These are phyloP conservation scores for Sporothrix pseudoabietina DNA, from an alignment of 2,329 filamentous ascomycete genomes.

Conservation along the genomic window DNA sequence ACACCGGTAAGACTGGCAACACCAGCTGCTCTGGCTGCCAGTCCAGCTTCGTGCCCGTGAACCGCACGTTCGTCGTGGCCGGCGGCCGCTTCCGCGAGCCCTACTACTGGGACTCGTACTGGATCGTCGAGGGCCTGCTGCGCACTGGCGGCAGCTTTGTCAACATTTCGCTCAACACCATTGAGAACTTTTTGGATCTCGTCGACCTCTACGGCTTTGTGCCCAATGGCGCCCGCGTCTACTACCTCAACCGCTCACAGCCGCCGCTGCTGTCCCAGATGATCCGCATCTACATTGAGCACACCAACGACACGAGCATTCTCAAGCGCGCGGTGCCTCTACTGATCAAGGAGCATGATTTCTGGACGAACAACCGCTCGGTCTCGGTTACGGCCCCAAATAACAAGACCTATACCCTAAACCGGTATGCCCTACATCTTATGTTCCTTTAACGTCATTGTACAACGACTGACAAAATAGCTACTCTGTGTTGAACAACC, in stretches of 20 bases:
- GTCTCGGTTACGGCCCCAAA: slow-evolving; percentile 52
- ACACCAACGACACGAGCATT: slow-evolving; percentile 64
- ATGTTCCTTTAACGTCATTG: neutral
- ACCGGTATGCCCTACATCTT: slow-evolving; percentile 48
- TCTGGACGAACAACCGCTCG: slow-evolving; percentile 63
- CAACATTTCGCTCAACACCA: slow-evolving; percentile 65
- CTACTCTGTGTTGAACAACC: slow-evolving; percentile 64
- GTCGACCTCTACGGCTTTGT: slow-evolving; percentile 66
- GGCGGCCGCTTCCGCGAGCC: slow-evolving; percentile 71
- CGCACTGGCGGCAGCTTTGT: slow-evolving; percentile 66
- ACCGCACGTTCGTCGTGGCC: slow-evolving; percentile 69
- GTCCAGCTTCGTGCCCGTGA: slow-evolving; percentile 66
- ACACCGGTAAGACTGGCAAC: slow-evolving; percentile 47
- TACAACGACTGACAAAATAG: slow-evolving; percentile 37
- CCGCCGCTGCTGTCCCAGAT: slow-evolving; percentile 67
- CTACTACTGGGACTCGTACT: slow-evolving; percentile 73
- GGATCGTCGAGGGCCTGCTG: slow-evolving; percentile 67
- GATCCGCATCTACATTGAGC: slow-evolving; percentile 64
- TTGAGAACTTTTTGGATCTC: slow-evolving; percentile 70
- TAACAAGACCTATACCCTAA: slow-evolving; percentile 56
- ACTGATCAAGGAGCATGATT: slow-evolving; percentile 64
- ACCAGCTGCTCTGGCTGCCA: slow-evolving; percentile 61
- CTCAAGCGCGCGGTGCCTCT: slow-evolving; percentile 63
- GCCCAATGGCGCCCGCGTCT: slow-evolving; percentile 65
- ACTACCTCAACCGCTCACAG: slow-evolving; percentile 70